Percentiles rank a stretch among this genome's conserved stretches.
These are phyloP conservation scores for Aspergillus texensis DNA, from an alignment of 2,329 filamentous ascomycete species.

Conservation along the genomic window DNA sequence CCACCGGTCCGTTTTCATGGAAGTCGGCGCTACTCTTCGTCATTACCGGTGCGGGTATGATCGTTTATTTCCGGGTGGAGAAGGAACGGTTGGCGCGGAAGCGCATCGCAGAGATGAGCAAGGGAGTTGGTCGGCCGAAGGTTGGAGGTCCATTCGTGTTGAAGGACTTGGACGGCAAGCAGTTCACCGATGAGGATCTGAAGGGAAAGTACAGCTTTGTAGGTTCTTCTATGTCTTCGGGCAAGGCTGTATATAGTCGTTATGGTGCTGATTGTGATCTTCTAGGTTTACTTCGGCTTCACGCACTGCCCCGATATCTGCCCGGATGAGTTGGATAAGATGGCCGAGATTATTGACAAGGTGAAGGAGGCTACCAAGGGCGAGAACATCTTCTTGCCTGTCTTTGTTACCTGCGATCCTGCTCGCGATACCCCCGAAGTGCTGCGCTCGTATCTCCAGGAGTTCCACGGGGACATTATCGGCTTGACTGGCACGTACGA, in stretches of 20 bases:
- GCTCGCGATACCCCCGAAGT: constrained; percentile 85
- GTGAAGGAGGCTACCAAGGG: constrained; percentile 48
- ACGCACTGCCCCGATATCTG: constrained; percentile 98
- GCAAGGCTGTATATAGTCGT: neutral
- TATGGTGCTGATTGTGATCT: constrained; percentile 6
- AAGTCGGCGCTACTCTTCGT: constrained; percentile 88
- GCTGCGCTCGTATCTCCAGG: constrained; percentile 79
- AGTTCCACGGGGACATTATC: constrained; percentile 86
- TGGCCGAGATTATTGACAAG: constrained; percentile 89
- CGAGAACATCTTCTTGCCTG: constrained; percentile 62
- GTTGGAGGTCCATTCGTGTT: constrained; percentile 87
- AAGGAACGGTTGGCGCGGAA: constrained; percentile 89
- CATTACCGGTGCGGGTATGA: constrained; percentile 71
- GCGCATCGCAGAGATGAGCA: constrained; percentile 85
- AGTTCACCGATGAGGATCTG: constrained; percentile 77
- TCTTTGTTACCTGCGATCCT: constrained; percentile 96
- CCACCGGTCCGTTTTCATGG: constrained; percentile 77
- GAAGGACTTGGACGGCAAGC: constrained; percentile 76
- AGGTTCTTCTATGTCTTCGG: constrained; percentile 21
- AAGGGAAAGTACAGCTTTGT: constrained; percentile 75
- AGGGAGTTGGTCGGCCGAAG: constrained; percentile 89
- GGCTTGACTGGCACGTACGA: constrained; percentile 93
- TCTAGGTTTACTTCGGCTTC: constrained; percentile 94
- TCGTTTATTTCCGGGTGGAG: constrained; percentile 90
- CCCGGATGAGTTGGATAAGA: constrained; percentile 98